Conservation (phyloP, 352 stramenopile species). For the Globisporangium rhizosaccharum region DNA sequence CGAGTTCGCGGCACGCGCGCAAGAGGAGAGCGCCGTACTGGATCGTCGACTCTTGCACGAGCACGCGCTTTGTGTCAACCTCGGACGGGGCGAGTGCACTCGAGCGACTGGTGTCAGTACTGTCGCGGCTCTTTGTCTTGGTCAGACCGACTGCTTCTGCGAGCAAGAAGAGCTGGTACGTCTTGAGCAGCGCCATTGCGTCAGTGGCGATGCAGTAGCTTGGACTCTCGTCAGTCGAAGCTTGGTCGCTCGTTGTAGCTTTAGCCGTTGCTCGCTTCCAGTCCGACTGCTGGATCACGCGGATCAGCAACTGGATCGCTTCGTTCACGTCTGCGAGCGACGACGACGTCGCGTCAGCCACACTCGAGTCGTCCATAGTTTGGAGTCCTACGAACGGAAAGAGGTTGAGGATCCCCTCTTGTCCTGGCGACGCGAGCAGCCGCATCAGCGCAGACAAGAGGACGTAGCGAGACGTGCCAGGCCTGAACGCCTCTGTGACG, state of each 20-base stretch:
- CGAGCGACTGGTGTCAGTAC: not conserved
- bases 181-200: slow-evolving; percentile 54
- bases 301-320: slow-evolving; percentile 32
- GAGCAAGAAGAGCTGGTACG: slow-evolving; percentile 73
- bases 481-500: slow-evolving; percentile 20
- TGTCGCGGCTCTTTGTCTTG: slow-evolving; percentile 24
- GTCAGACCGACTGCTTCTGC: slow-evolving; percentile 69
- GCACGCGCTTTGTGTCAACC: slow-evolving; percentile 20
- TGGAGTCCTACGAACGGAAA: slow-evolving; percentile 31
- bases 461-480: slow-evolving; percentile 37
- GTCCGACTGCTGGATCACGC: slow-evolving; percentile 19
- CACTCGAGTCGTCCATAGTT: slow-evolving; percentile 2
- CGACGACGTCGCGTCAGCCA: not conserved
- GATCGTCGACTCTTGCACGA: slow-evolving; percentile 66
- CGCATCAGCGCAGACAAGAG: slow-evolving; percentile 53
- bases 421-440: slow-evolving; percentile 45
- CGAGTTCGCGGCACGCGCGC: slow-evolving; percentile 45
- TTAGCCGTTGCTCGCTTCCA: not conserved
- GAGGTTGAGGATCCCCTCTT: slow-evolving; percentile 65
- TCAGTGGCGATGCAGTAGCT: slow-evolving; percentile 23
- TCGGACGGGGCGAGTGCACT: slow-evolving; percentile 1
- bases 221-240: not conserved
- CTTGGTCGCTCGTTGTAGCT: not conserved
- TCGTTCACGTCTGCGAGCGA: slow-evolving; percentile 25
- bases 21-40: slow-evolving; percentile 66